phyloP scores from a whole-genome alignment of 257 asterid genomes.

The Eustoma russellianum region DNA sequence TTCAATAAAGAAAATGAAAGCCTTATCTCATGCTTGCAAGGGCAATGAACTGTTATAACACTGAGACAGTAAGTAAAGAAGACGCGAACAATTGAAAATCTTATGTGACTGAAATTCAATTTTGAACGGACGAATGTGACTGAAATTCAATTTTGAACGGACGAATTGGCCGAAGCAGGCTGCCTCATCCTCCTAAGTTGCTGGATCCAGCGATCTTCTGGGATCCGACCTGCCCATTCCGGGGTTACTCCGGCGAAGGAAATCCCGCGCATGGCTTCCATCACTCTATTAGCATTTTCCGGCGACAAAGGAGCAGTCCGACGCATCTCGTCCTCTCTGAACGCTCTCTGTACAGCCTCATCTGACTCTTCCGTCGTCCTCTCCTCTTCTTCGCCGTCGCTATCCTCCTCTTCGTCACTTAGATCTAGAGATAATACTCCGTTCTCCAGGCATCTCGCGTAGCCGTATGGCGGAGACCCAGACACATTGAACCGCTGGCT shows the following conservation, averaged over 20 bases:
- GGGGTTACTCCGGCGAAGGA: constrained; percentile 62
- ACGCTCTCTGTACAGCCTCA: constrained; percentile 49
- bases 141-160: neutral
- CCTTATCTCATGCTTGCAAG: no score
- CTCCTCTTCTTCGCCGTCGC: constrained; percentile 21
- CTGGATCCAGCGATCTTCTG: constrained; percentile 68
- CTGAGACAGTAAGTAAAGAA: no score
- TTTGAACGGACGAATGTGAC: no score
- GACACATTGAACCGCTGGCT: constrained; percentile 19
- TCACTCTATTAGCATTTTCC: constrained; percentile 60
- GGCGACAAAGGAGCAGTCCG: constrained; percentile 64
- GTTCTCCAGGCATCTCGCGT: constrained; percentile 28
- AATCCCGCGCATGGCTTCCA: constrained; percentile 71
- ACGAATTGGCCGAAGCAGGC: constrained; percentile 22
- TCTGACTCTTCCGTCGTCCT: constrained; percentile 33
- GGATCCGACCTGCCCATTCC: constrained; percentile 56
- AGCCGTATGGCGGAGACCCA: constrained; percentile 43
- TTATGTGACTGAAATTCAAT: no score
- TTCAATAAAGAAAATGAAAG: no score
- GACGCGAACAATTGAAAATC: no score
- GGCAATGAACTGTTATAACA: no score
- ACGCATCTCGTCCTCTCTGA: constrained; percentile 70
- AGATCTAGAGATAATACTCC: constrained; percentile 53
- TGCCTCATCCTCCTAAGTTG: constrained; percentile 34
- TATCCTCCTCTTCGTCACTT: constrained; percentile 27